These are phyloP conservation scores for Nakaseomyces kungkrabaensis DNA, from an alignment of 1,139 yeast species.

Conservation along the genomic window DNA sequence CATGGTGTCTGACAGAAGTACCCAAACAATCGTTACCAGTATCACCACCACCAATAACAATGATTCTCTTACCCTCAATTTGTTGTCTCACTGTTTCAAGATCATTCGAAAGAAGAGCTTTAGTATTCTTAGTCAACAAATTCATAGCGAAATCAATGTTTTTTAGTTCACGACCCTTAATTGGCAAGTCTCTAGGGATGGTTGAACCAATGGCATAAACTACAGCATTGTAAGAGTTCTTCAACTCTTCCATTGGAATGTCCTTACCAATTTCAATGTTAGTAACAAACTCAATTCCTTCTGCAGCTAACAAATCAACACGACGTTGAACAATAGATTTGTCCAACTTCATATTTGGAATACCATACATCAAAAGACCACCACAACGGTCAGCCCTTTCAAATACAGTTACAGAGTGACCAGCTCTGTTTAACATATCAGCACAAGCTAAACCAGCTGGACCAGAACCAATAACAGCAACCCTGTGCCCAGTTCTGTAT, in stretches of 20 bases:
- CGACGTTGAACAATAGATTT: constrained; percentile 89
- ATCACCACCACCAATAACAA: constrained; percentile 99
- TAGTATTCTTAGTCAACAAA: constrained; percentile 77
- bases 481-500: constrained; percentile 68
- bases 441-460: constrained; percentile 96
- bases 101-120: constrained; percentile 75
- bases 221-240: constrained; percentile 64
- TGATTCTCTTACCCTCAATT: constrained; percentile 77
- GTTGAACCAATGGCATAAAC: constrained; percentile 94
- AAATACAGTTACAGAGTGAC: constrained; percentile 81
- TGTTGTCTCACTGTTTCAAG: constrained; percentile 65
- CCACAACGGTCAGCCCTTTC: constrained; percentile 95
- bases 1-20: constrained; percentile 95
- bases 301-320: constrained; percentile 80
- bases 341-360: constrained; percentile 97
- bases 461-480: constrained; percentile 92
- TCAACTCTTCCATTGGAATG: constrained; percentile 58
- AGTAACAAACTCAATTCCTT: constrained; percentile 74
- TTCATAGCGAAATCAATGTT: constrained; percentile 95
- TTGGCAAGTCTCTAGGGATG: constrained; percentile 86
- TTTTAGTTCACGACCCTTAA: constrained; percentile 85
- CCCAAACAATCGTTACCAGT: constrained; percentile 99
- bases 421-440: constrained; percentile 93
- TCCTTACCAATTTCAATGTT: constrained; percentile 81
- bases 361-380: constrained; percentile 97